Evolutionary conservation across 306 rosid genomes (phyloP), one percentile per base, ranked within the genome.

Genomic region (Oxytropis ochrocephala): DNA sequence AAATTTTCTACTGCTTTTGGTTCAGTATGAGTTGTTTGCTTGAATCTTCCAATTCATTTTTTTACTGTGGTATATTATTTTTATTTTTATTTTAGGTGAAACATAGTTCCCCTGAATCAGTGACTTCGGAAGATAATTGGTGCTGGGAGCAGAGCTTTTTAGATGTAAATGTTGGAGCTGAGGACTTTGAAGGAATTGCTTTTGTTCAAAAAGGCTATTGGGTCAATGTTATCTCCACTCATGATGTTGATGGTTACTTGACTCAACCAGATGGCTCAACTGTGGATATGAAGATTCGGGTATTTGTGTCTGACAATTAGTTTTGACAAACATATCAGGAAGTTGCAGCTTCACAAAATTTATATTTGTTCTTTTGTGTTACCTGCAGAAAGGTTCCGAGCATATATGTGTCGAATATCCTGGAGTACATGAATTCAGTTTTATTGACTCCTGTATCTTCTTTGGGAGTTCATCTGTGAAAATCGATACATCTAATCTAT

Each of bases 301-400:
- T 91, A 78, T 27, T 76, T 55, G 67, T 50, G 73, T 54, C 47
- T 69, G 70, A 75, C 48, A 71, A 16, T 72, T 58, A 61, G 70
- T 55, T 63, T 30, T 48, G 47, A 42, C 11, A 42, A 67, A 24
- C 33, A 63, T 33, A 14, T 56, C 71, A 39, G 57, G 70, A 73
- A 67, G 18, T 48, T 75, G 64, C 64, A 64, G 72, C 47, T 56
- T 70, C 58, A 39, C 13, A 68, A 70, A 73, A 54, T 67, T 85
- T 21, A 16, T 81, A 39, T 67, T 13, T 75, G 51, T 81, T 58
- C 51, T 75, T 62, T 44, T 80, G 29, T 81, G 58, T 56, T 68
- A 69, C 73, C 59, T 77, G 88, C 99, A 95, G 99, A 91, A 89
- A 87, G 99, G 99, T 78, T 78, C 92, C 59, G 96, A 89, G 81